These are phyloP conservation scores for Croton setiger DNA, from an alignment of 441 rosid species.

Conservation along the genomic window DNA sequence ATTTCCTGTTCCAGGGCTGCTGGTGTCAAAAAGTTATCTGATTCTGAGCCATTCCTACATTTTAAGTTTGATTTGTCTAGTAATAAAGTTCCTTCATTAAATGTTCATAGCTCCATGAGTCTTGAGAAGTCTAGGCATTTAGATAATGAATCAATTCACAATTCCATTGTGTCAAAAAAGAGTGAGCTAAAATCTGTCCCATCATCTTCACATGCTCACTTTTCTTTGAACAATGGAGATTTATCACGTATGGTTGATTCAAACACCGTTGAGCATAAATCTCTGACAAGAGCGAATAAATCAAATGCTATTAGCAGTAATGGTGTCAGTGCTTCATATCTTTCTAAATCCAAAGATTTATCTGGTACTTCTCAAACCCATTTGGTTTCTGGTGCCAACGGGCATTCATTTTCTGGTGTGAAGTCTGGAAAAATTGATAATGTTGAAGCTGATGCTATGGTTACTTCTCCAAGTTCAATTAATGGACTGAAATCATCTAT, in stretches of 20 bases:
- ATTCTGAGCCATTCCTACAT: conserved; percentile 38
- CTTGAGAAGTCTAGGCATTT: conserved; percentile 24
- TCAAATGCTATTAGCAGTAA: conserved; percentile 30
- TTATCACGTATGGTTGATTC: background rate
- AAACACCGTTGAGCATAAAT: conserved; percentile 5
- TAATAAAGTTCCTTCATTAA: conserved; percentile 21
- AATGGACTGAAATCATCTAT: conserved; percentile 67
- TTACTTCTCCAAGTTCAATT: conserved; percentile 33
- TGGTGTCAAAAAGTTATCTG: conserved; percentile 22
- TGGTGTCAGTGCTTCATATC: conserved; percentile 21
- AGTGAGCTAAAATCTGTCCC: conserved; percentile 21
- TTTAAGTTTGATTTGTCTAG: conserved; percentile 47
- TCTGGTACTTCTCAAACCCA: conserved; percentile 30
- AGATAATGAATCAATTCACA: conserved; percentile 15
- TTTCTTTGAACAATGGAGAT: conserved; percentile 1
- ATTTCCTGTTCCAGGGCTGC: conserved; percentile 27
- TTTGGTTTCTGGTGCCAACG: conserved; percentile 27
- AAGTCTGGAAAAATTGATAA: conserved; percentile 41
- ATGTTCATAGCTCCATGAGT: conserved; percentile 21
- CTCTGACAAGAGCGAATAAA: conserved; percentile 23
- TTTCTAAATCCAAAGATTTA: conserved; percentile 27
- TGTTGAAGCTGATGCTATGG: conserved; percentile 31
- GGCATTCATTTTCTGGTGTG: conserved; percentile 30
- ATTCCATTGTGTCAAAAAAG: conserved; percentile 14
- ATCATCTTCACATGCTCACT: background rate